These are phyloP conservation scores for Rhizophagus prolifer DNA, from an alignment of 192 early-diverging fungal species.

Conservation along the genomic window DNA sequence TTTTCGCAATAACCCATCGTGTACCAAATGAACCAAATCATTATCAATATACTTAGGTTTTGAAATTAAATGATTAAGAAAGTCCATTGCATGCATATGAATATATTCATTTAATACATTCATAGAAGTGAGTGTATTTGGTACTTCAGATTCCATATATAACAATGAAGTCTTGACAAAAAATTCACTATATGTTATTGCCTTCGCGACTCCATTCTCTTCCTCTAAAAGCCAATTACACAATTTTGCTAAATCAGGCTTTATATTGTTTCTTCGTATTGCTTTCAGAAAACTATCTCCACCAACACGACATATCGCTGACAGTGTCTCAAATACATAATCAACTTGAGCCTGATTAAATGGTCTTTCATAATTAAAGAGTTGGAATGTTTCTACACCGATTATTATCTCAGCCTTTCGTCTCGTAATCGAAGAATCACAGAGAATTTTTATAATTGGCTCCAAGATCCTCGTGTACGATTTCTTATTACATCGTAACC, in stretches of 20 bases:
- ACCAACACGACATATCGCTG: constrained; percentile 53
- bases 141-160: constrained; percentile 46
- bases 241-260: not conserved
- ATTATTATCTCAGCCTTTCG: constrained; percentile 31
- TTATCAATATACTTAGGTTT: constrained; percentile 54
- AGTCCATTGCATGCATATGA: constrained; percentile 58
- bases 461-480: constrained; percentile 61
- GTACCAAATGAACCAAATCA: constrained; percentile 47
- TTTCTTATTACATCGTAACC: constrained; percentile 66
- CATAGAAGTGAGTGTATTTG: constrained; percentile 36
- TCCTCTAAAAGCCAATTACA: constrained; percentile 5
- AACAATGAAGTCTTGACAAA: constrained; percentile 25
- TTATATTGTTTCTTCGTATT: constrained; percentile 40
- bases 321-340: constrained; percentile 62
- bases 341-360: constrained; percentile 70
- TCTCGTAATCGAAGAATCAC: constrained; percentile 42
- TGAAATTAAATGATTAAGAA: constrained; percentile 56
- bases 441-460: constrained; percentile 53
- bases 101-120: constrained; percentile 46
- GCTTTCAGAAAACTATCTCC: constrained; percentile 51
- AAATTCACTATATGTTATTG: constrained; percentile 7
- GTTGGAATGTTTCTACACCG: constrained; percentile 41
- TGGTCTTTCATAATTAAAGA: constrained; percentile 53
- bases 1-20: constrained; percentile 52
- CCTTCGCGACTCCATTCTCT: not conserved